Evolutionary conservation across 2,329 filamentous ascomycete species (phyloP), one percentile per base, ranked within the genome.

Genomic region (Talaromyces sp.): DNA sequence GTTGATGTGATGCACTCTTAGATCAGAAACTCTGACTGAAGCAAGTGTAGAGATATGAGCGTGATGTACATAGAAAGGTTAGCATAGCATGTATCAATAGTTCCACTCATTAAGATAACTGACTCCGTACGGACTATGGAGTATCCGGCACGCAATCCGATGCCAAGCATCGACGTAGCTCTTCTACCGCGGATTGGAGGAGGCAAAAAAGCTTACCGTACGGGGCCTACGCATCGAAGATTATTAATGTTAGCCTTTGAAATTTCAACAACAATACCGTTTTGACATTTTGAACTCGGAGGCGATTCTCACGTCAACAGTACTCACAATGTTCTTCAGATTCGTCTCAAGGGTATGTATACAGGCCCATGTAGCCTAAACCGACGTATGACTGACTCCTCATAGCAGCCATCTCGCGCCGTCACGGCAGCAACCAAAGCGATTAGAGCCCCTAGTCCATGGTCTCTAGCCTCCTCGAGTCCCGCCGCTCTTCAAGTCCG

Each of bases 401-500:
- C 31, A 12, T 6, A 61, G 28, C 57, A 60, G 50, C 50, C 62
- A n/a, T 44, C 50, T 46, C 62, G 62, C 62, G 39, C 50, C 57
- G 28, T 60, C 9, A 33, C 62, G 62, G 33, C 50, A 39, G 25
- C 31, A 33, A 40, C 46, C 12, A 31, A 35, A 33, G 28, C 48
- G 46, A 18, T 37, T n/a, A 61, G 40, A 21, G 28, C 35, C 25
- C 62, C 62, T 7, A 48, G 33, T 25, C 62, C 62, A 42, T 63
- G 62, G 62, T 60, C 62, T 25, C 46, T 63, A 35, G 40, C 44
- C 18, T 57, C 54, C 16, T 48, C 62, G 16, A 40, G 58, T 44
- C 62, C 58, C 28, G 50, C 62, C 11, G n/a, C 61, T 16, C 69
- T 70, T 42, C 67, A 75, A 52, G 69, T 76, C 62, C 71, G 73